Base-by-base conservation (phyloP, 257 asterid genomes). In the Solanum pinnatisectum region DNA sequence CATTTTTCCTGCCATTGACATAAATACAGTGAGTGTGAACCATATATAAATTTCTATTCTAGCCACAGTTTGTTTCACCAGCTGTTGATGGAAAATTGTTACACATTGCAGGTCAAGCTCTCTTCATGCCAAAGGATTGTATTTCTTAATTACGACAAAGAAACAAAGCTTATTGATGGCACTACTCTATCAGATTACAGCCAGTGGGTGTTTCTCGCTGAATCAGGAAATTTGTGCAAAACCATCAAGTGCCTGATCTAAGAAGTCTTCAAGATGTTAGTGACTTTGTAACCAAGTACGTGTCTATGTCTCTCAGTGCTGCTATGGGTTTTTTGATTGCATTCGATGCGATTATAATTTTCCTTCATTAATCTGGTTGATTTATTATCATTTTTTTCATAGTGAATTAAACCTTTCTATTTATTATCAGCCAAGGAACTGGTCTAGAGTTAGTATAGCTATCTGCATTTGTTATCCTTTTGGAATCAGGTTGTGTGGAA, bases 61-160 rank as follows among this genome's bases (percentile, higher is more conserved):
- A n/a, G 36, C 65, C 65, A 8, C 84, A 23, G 65, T 87, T 76
- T 67, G 9, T 88, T 27, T 78, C 37, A 78, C 84, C 25, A 78
- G 25, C 4, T 25, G 25, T 25, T 78, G 14, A 42, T 5, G n/a
- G 37, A 4, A 78, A 14, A 84, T 74, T 42, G 1, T 87, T 79
- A 30, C 42, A 18, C 20, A n/a, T 88, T 93, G 90, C 93, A 97
- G 99, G 96, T 97, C 89, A 96, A 96, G 90, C 95, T 96, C 74
- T 87, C 99, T 25, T 91, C 98, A 23, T 97, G 99, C 91, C 99
- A 97, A 90, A 95, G 99, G 89, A 97, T 97, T 76, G 99, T 97
- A 79, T 88, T 96, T 42, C 98, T 97, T 46, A 96, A 94, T 91
- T 97, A 97, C 93, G 92, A 97, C 92, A 94, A 95, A 89, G 98